These are phyloP conservation scores for Lumnitzera littorea DNA, from an alignment of 345 rosid species.

Conservation along the genomic window DNA sequence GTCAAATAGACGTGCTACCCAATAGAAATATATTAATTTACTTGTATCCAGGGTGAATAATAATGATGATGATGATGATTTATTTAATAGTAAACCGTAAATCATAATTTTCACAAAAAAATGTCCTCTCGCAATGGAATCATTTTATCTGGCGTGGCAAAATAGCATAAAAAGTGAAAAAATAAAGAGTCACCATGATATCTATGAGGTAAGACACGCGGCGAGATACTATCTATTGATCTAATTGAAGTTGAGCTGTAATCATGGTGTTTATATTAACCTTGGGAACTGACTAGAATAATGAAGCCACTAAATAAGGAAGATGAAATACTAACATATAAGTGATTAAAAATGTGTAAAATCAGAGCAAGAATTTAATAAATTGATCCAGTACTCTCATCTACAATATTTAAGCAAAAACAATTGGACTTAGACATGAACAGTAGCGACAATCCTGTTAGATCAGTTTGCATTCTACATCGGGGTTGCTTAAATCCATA, in stretches of 20 bases:
- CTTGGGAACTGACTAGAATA: conserved; percentile 7
- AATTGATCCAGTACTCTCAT: background rate
- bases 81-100: no score
- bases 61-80: no score
- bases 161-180: no score
- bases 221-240: conserved; percentile 23
- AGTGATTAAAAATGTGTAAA: conserved; percentile 19
- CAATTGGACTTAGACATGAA: conserved; percentile 16
- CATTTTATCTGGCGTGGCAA: no score
- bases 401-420: conserved; percentile 19
- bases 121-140: no score
- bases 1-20: no score
- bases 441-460: conserved; percentile 41
- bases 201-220: conserved; percentile 15
- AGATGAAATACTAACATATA: background rate
- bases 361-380: conserved; percentile 20
- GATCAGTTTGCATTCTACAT: conserved; percentile 34
- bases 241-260: conserved; percentile 22
- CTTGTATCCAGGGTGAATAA: no score
- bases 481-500: no score
- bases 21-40: no score
- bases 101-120: no score
- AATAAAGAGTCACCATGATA: background rate
- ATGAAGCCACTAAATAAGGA: conserved; percentile 6
- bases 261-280: conserved; percentile 27